Base-by-base conservation (phyloP, 345 rosid genomes). In the Eucalyptus cladocalyx region DNA sequence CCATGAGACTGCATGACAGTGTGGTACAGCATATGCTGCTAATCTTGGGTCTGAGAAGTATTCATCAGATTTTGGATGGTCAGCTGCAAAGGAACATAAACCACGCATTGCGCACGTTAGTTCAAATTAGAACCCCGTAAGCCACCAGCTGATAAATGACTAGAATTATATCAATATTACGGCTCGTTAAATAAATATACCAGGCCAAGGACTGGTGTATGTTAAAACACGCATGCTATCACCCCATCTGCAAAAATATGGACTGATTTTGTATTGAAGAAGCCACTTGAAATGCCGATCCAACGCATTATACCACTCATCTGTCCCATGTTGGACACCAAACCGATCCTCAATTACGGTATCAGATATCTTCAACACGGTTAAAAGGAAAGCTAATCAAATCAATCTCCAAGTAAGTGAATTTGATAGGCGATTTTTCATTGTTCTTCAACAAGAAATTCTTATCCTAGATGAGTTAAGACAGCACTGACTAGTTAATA, bases 131-230 rank as follows among this genome's bases (percentile, higher is more conserved):
- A 76, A 40, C 85, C 85, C 23, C 24, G 17, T 40, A 6, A 65
- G 28, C 42, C 47, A 76, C 47, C 47, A 40, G 85, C 85, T 40
- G 28, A 76, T 76, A 76, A 76, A 40, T 40, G 5, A 76, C 87
- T 9, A n/a, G 43, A 86, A 86, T 53, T 50, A 86, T 53, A 51
- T 51, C 67, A 7, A 56, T 30, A 23, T 32, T 32, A n/a, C 85
- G 3, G 28, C 47, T 76, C 6, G 1, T 37, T 37, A 76, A 37
- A 76, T 23, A 26, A 47, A 32, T 49, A n/a, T 94, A 97, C 99
- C 98, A 90, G 99, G 97, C 99, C 99, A 96, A n/a, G 99, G 99
- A 88, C 95, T 95, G 86, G 98, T 96, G 93, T 97, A 97, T 50
- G 99, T 95, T 93, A 97, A 93, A 92, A 96, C 99, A 89, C 98